phyloP scores from a whole-genome alignment of 2,329 filamentous ascomycete genomes.

The Sarocladium kiliense region DNA sequence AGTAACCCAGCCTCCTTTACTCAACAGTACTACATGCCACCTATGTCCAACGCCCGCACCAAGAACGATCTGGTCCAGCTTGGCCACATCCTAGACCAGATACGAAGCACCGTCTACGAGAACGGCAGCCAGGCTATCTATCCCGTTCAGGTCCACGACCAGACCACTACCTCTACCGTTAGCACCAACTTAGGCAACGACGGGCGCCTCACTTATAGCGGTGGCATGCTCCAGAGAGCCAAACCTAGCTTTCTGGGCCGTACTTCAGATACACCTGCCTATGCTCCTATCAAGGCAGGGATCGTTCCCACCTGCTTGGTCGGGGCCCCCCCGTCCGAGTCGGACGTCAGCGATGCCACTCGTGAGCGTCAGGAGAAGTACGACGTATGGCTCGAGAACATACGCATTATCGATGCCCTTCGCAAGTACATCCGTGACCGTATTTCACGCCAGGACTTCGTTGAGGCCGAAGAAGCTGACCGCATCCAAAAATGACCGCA shows the following conservation, averaged over 20 bases:
- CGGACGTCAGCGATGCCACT: slow-evolving; percentile 45
- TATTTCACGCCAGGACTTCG: slow-evolving; percentile 52
- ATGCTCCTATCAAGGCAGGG: too few relatives aligned
- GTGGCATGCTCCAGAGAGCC: slow-evolving; percentile 58
- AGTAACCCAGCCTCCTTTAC: slow-evolving; percentile 46
- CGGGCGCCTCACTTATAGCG: slow-evolving; percentile 60
- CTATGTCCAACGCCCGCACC: slow-evolving; percentile 82
- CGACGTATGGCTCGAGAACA: slow-evolving; percentile 61
- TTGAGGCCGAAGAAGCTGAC: too few relatives aligned
- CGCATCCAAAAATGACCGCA: too few relatives aligned
- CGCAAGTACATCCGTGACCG: slow-evolving; percentile 52
- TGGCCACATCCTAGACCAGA: slow-evolving; percentile 90
- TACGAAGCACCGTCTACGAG: slow-evolving; percentile 94
- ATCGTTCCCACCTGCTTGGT: too few relatives aligned
- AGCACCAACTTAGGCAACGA: slow-evolving; percentile 61
- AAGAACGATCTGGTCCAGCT: slow-evolving; percentile 93
- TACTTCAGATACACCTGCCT: slow-evolving; percentile 32
- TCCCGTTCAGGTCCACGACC: slow-evolving; percentile 70
- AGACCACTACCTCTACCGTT: slow-evolving; percentile 65
- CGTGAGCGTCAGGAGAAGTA: slow-evolving; percentile 57
- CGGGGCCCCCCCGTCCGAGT: slow-evolving; percentile 50
- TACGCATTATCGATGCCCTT: slow-evolving; percentile 59
- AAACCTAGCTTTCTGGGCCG: slow-evolving; percentile 38
- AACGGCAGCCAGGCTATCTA: slow-evolving; percentile 78
- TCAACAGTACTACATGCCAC: slow-evolving; percentile 82